Conservation (phyloP, 2,329 filamentous ascomycete genomes). For the Niveomyces coronatus region DNA sequence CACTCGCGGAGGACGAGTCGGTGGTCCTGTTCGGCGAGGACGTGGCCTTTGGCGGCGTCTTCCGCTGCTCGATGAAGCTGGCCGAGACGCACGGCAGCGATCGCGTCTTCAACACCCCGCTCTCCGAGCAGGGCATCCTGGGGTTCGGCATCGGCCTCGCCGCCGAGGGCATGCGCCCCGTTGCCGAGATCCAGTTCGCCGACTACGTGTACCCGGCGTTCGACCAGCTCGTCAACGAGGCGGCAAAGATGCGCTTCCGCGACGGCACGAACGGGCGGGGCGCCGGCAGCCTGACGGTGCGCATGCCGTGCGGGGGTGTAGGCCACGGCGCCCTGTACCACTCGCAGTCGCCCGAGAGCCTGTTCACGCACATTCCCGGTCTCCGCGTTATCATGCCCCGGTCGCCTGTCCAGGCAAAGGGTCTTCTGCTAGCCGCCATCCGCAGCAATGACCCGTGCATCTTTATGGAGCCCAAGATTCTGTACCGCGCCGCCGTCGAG, state of each 20-base stretch:
- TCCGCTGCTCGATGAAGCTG: slow-evolving; percentile 86
- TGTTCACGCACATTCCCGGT: slow-evolving; percentile 84
- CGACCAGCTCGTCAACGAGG: slow-evolving; percentile 90
- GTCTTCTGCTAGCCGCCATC: slow-evolving; percentile 67
- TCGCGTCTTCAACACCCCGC: slow-evolving; percentile 90
- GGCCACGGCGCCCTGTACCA: slow-evolving; percentile 85
- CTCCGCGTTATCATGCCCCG: slow-evolving; percentile 77
- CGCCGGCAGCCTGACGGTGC: slow-evolving; percentile 70
- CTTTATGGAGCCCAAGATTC: slow-evolving; percentile 89
- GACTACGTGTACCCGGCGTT: slow-evolving; percentile 92
- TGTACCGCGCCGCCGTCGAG: slow-evolving; percentile 86
- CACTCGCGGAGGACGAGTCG: slow-evolving; percentile 71
- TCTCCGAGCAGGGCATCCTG: slow-evolving; percentile 89
- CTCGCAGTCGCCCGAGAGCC: slow-evolving; percentile 76
- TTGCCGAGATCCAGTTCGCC: slow-evolving; percentile 93
- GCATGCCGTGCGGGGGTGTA: slow-evolving; percentile 85
- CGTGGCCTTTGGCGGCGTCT: slow-evolving; percentile 93
- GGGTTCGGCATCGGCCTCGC: slow-evolving; percentile 89
- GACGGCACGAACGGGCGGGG: slow-evolving; percentile 48
- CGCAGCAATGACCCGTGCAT: slow-evolving; percentile 77
- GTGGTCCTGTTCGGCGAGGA: slow-evolving; percentile 94
- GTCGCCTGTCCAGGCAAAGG: slow-evolving; percentile 81
- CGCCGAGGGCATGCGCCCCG: slow-evolving; percentile 81
- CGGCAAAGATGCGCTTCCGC: slow-evolving; percentile 76
- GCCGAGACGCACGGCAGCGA: slow-evolving; percentile 78